A percentile compares a stretch with the other conserved stretches of the same genome.
These are phyloP conservation scores for Phaeosphaeriaceae sp. DNA, from an alignment of 2,329 filamentous ascomycete species.

Conservation along the genomic window DNA sequence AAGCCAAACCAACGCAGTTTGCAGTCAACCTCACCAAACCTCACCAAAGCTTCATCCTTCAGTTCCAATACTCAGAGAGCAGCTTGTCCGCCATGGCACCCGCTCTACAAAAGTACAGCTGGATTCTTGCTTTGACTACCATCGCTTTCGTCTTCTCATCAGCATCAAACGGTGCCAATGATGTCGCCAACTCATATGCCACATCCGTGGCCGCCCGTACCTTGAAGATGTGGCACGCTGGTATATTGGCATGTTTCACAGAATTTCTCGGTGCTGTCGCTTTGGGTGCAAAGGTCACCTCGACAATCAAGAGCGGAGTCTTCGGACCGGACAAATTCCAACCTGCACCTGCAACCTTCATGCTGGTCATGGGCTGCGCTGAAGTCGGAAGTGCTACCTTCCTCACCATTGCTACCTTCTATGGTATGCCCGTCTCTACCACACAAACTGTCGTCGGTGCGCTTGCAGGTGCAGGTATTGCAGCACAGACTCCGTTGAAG, in stretches of 20 bases:
- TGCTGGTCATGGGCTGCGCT: slow-evolving; percentile 65
- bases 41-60: neutral
- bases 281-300: slow-evolving; percentile 60
- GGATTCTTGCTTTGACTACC: slow-evolving; percentile 24
- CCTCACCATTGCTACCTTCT: slow-evolving; percentile 62
- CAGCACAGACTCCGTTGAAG: slow-evolving; percentile 29
- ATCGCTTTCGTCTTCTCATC: slow-evolving; percentile 48
- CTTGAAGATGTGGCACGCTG: slow-evolving; percentile 58
- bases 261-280: slow-evolving; percentile 60
- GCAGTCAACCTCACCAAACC: too few species aligned
- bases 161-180: slow-evolving; percentile 53
- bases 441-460: slow-evolving; percentile 66
- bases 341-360: slow-evolving; percentile 58
- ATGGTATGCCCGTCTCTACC: slow-evolving; percentile 63
- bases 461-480: slow-evolving; percentile 65
- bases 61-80: too few species aligned
- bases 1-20: neutral
- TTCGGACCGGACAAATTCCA: slow-evolving; percentile 57
- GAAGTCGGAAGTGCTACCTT: slow-evolving; percentile 60
- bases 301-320: slow-evolving; percentile 66
- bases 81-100: slow-evolving; percentile 2
- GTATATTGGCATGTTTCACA: slow-evolving; percentile 55
- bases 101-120: slow-evolving; percentile 1
- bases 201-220: slow-evolving; percentile 54
- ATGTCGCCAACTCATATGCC: slow-evolving; percentile 62